Conservation (phyloP, 176 grass and related monocot genomes). For the Cenchrus purpureus region DNA sequence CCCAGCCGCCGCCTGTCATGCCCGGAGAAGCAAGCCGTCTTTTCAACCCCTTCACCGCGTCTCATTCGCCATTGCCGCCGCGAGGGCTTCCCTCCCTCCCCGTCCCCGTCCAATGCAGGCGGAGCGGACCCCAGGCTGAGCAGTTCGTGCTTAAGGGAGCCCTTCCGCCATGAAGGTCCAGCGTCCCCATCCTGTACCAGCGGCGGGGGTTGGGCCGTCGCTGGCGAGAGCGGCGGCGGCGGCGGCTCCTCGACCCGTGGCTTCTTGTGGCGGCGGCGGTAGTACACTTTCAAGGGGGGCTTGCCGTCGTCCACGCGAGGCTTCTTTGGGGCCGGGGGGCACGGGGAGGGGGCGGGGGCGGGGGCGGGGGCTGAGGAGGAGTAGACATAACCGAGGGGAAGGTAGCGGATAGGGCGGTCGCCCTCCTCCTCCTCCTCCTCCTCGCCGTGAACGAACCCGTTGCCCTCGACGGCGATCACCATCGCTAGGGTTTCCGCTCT, state of each 20-base stretch:
- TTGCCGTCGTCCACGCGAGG: constrained; percentile 17
- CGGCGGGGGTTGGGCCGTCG: constrained; percentile 1
- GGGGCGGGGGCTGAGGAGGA: constrained; percentile 43
- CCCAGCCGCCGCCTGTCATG: constrained; percentile 35
- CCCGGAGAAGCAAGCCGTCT: constrained; percentile 22
- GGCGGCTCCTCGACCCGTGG: constrained; percentile 37
- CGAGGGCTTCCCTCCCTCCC: not conserved
- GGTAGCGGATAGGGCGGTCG: constrained; percentile 66
- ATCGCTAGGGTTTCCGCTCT: constrained; percentile 51
- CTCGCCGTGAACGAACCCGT: constrained; percentile 57
- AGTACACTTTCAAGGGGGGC: constrained; percentile 47
- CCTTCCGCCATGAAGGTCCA: constrained; percentile 42
- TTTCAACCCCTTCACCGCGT: constrained; percentile 25
- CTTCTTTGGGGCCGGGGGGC: constrained; percentile 54
- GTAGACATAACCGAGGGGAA: constrained; percentile 81
- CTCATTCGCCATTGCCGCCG: constrained; percentile 29
- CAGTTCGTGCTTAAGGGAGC: constrained; percentile 53
- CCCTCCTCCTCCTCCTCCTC: constrained; percentile 40
- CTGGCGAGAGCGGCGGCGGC: not conserved
- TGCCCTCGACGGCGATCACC: constrained; percentile 67
- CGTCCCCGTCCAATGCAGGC: constrained; percentile 40
- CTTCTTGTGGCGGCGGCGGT: constrained; percentile 52
- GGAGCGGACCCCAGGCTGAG: constrained; percentile 43
- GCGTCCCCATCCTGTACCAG: constrained; percentile 2
- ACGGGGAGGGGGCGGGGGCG: constrained; percentile 34